These are phyloP conservation scores for Sarcodon sp. DNA, from an alignment of 768 basidiomycete genomes.

Conservation along the genomic window DNA sequence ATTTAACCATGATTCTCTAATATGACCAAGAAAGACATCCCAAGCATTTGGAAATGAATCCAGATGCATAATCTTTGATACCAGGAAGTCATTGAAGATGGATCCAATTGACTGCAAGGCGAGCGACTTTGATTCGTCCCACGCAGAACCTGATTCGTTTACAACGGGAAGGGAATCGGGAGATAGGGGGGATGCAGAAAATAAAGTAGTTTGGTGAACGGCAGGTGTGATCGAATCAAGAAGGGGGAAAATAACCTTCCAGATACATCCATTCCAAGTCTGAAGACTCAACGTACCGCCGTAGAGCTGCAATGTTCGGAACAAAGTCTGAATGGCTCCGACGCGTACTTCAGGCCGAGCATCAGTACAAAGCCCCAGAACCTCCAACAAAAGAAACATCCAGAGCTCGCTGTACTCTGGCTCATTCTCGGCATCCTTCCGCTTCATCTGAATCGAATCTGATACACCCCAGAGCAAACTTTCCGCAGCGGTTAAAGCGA, in stretches of 20 bases:
- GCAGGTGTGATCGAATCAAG: conserved; percentile 54
- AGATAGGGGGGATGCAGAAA: conserved; percentile 3
- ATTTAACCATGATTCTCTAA: conserved; percentile 56
- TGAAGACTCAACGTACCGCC: conserved; percentile 71
- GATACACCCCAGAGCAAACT: conserved; percentile 94
- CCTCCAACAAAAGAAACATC: conserved; percentile 82
- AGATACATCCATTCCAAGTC: conserved; percentile 87
- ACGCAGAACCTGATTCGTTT: conserved; percentile 26
- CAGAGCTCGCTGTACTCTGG: conserved; percentile 77
- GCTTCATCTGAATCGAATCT: conserved; percentile 83
- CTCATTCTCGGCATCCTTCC: conserved; percentile 48
- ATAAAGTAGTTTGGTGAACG: conserved; percentile 25
- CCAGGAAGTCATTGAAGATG: conserved; percentile 72
- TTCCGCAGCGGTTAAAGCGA: conserved; percentile 87
- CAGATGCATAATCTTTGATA: conserved; percentile 59
- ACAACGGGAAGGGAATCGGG: conserved; percentile 10
- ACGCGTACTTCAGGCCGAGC: conserved; percentile 78
- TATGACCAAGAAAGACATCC: conserved; percentile 58
- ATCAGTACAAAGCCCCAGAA: conserved; percentile 76
- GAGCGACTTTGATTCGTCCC: conserved; percentile 84
- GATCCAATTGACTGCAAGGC: conserved; percentile 76
- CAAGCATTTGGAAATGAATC: conserved; percentile 60
- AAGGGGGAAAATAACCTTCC: conserved; percentile 83
- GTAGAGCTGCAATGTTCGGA: conserved; percentile 88
- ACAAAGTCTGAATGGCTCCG: conserved; percentile 91